Percentiles rank a stretch among this genome's conserved stretches.
Evolutionary conservation across 1,284 basidiomycete species (phyloP).

Genomic region (Schizopora paradoxa): DNA sequence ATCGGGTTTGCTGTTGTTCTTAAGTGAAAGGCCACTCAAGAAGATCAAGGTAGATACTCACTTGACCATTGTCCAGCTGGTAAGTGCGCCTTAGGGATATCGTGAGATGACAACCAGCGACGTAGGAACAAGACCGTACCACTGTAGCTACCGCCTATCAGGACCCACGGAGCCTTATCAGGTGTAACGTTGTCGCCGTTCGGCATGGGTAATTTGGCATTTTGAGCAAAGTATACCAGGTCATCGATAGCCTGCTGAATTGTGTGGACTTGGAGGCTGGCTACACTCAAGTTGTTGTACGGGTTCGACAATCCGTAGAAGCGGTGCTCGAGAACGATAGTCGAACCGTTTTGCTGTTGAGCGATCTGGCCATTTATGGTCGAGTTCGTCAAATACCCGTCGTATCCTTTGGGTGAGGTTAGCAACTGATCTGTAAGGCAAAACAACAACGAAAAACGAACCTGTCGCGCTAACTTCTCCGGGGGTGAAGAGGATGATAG

Average conservation of each 20-base stretch:
- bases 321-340: conserved; percentile 55
- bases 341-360: conserved; percentile 57
- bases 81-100: conserved; percentile 39
- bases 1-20: conserved; percentile 63
- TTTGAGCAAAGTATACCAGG: conserved; percentile 63
- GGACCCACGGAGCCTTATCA: conserved; percentile 57
- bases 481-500: conserved; percentile 56
- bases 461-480: conserved; percentile 43
- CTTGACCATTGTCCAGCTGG: conserved; percentile 70
- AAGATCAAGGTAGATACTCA: conserved; percentile 29
- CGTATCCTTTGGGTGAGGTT: conserved; percentile 40
- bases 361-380: conserved; percentile 65
- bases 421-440: not conserved
- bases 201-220: conserved; percentile 61
- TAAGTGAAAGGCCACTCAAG: conserved; percentile 15
- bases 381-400: conserved; percentile 54
- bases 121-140: conserved; percentile 27
- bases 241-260: conserved; percentile 71
- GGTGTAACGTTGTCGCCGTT: conserved; percentile 54
- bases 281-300: conserved; percentile 51
- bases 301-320: conserved; percentile 55
- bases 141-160: conserved; percentile 68
- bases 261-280: conserved; percentile 54
- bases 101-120: not conserved
- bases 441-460: conserved; percentile 16